Percentiles rank a stretch among this genome's conserved stretches.
phyloP scores from a whole-genome alignment of 305 asterid genomes.

The Fraxinus floribunda region DNA sequence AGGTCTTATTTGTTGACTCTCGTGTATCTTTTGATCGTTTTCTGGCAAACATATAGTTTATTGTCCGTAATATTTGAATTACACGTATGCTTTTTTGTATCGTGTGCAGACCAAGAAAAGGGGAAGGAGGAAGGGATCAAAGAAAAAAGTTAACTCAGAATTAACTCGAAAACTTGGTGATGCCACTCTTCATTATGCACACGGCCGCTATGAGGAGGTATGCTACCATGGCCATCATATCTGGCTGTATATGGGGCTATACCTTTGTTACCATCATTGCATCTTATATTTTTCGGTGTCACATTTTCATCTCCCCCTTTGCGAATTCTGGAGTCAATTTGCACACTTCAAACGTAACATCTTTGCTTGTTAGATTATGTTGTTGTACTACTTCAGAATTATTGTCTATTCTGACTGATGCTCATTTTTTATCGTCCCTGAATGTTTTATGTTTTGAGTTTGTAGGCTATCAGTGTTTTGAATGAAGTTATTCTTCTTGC shows the following conservation, averaged over 20 bases:
- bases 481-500: slow-evolving; percentile 72
- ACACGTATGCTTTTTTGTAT: slow-evolving; percentile 14
- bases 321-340: not conserved
- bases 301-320: not conserved
- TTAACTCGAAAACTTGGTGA: slow-evolving; percentile 72
- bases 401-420: slow-evolving; percentile 7
- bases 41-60: not conserved
- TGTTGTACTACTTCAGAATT: not conserved
- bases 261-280: not conserved
- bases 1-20: not conserved
- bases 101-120: slow-evolving; percentile 43
- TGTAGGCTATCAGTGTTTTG: slow-evolving; percentile 65
- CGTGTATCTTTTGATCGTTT: slow-evolving; percentile 1
- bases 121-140: slow-evolving; percentile 75
- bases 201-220: slow-evolving; percentile 71
- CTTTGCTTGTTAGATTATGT: not conserved
- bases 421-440: slow-evolving; percentile 22
- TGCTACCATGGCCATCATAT: not conserved
- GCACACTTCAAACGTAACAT: not conserved
- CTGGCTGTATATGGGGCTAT: not conserved
- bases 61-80: slow-evolving; percentile 7
- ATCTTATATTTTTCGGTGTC: not conserved
- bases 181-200: slow-evolving; percentile 72
- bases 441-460: slow-evolving; percentile 25
- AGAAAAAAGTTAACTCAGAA: slow-evolving; percentile 55